Evolutionary conservation across 2,329 filamentous ascomycete species (phyloP), one percentile per base, ranked within the genome.

Genomic region (Fusarium subglutinans): DNA sequence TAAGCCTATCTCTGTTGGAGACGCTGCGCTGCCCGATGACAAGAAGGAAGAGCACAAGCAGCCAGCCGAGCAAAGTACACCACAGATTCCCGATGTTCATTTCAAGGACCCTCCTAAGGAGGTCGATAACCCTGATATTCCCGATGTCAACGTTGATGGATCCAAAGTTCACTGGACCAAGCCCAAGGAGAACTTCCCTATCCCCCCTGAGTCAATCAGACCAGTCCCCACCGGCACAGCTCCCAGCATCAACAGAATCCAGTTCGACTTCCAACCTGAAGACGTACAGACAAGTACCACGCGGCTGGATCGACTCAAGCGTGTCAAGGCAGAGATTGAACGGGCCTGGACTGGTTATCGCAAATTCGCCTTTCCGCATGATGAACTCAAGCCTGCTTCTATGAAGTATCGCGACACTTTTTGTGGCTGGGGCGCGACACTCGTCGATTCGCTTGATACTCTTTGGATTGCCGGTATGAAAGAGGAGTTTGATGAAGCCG

Each of bases 341-440:
- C 92, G 92, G 76, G 91, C 94, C 2, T 98, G 96, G 96, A 83
- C 86, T 8, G 94, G 93, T 41, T 98, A 98, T 83, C 93, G 89
- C 79, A 86, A 90, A 69, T 87, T 91, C 77, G 96, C 95, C 17
- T 96, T 94, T 90, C 89, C 91, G 70, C 93, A 97, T 76, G 96
- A 98, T 79, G 96, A 98, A 84, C 83, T 98, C 22, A 88, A 84
- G 50, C 96, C 96, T 5, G 86, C 96, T 15, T 89, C 90, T 37
- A 91, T 91, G 58, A 85, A 84, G 20, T 90, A 86, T 73, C 89
- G 90, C 24, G 93, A 98, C 79, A 94, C 94, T 0, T 98, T 98
- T 82, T 96, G 94, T 79, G 94, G 93, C 56, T 98, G 95, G 95
- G 93, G 93, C 24, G 95, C 95, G 22, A 97, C 95, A 1, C 81